Base-by-base conservation (phyloP, 768 basidiomycete species). In the Royoungia palumana region DNA sequence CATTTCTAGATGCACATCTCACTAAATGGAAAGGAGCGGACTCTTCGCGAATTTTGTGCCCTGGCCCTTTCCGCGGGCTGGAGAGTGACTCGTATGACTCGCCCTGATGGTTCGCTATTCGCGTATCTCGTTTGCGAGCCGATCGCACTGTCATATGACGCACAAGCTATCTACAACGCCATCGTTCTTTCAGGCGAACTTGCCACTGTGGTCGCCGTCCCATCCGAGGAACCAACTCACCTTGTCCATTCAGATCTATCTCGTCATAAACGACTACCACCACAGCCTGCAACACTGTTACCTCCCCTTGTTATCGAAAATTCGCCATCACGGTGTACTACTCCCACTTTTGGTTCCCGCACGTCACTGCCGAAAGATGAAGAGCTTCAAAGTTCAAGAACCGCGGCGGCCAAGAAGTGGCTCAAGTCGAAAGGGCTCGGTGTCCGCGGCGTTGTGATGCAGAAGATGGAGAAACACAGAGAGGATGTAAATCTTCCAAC, bases 111-210 rank as follows among this genome's bases (percentile, higher is more conserved):
- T 10, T 81, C 83, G 2, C 67, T 84, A 34, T 89, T 90, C 57
- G 85, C 82, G 4, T 78, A 88, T 59, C 78, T 89, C 49, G 73
- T 83, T 34, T 87, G 86, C 24, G 75, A 82, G 16, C 87, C 87
- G 6, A 71, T 75, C 2, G 54, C 73, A 3, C 73, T 87, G 13
- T 81, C 83, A 6, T 61, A 64, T 3, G 64, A 68, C 22, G 59
- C 56, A 6, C 54, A 62, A 17, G 52, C 41, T 2, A 60, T 65
- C 24, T 46, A 65, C 24, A 57, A 58, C 14, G 61, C 63, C 14
- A 28, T 54, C 1, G 50, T 51, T 17, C 25, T 57, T 7, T 57
- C 60, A 17, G 52, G 55, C 3, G 54, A 55, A 2, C 58, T 57
- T 17, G 53, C 60, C 14, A 49, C 51, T 7, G 46, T 54, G 8